These are phyloP conservation scores for Salisapilia sapeloensis DNA, from an alignment of 352 stramenopile genomes.

Conservation along the genomic window DNA sequence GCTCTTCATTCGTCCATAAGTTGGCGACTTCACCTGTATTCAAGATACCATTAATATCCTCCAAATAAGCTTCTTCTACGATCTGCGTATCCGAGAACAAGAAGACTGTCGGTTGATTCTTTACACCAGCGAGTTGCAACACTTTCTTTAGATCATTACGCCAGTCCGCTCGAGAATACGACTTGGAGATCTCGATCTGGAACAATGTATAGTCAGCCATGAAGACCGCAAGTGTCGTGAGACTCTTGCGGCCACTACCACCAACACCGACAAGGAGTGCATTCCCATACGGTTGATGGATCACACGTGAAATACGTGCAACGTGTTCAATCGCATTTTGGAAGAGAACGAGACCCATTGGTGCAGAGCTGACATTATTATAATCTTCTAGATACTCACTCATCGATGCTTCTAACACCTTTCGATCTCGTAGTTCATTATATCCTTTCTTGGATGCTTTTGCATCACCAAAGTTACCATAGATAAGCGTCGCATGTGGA, in stretches of 20 bases:
- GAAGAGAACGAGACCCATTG: slow-evolving; percentile 91
- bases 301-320: slow-evolving; percentile 83
- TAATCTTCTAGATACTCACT: slow-evolving; percentile 88
- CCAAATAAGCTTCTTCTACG: slow-evolving; percentile 83
- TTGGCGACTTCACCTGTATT: slow-evolving; percentile 90
- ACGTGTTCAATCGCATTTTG: slow-evolving; percentile 92
- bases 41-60: slow-evolving; percentile 88
- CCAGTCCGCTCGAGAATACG: slow-evolving; percentile 86
- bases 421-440: slow-evolving; percentile 74
- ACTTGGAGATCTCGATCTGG: slow-evolving; percentile 93
- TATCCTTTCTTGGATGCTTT: slow-evolving; percentile 67
- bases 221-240: slow-evolving; percentile 87
- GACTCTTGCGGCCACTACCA: slow-evolving; percentile 82
- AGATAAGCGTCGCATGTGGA: slow-evolving; percentile 61
- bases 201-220: slow-evolving; percentile 91
- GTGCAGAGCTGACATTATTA: slow-evolving; percentile 89
- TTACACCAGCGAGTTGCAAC: slow-evolving; percentile 54
- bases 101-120: slow-evolving; percentile 83
- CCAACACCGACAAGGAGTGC: slow-evolving; percentile 87
- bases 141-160: slow-evolving; percentile 87
- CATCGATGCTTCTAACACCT: slow-evolving; percentile 71
- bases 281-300: slow-evolving; percentile 88
- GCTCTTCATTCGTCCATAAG: slow-evolving; percentile 82
- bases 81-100: slow-evolving; percentile 90
- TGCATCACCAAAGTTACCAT: slow-evolving; percentile 79